Percentiles rank a stretch among this genome's conserved stretches.
phyloP scores from a whole-genome alignment of 139 green algal genomes.

The Pleodorina starrii region DNA sequence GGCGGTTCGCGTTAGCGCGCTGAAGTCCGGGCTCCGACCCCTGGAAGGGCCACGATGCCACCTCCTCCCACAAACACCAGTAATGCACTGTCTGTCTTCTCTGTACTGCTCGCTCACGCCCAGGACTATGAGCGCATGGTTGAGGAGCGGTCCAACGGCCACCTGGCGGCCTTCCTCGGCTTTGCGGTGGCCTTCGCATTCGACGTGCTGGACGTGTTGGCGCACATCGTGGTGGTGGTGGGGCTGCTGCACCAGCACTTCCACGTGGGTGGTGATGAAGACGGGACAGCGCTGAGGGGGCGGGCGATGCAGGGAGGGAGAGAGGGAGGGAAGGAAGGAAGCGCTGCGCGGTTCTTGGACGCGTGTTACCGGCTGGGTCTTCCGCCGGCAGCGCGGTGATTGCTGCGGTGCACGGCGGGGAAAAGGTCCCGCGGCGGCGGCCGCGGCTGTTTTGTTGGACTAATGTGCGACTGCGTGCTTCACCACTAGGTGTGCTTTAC shows the following conservation, averaged over 20 bases:
- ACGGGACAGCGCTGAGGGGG: too few relatives aligned
- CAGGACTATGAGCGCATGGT: conserved; percentile 63
- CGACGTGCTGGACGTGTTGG: conserved; percentile 65
- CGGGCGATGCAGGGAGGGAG: background rate
- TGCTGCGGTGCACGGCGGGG: background rate
- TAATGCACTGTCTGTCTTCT: too few relatives aligned
- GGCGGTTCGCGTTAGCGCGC: too few relatives aligned
- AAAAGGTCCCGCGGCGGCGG: background rate
- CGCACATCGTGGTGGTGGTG: conserved; percentile 63
- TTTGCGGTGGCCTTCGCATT: conserved; percentile 65
- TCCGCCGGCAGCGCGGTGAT: too few relatives aligned
- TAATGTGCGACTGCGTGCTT: too few relatives aligned
- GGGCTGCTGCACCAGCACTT: conserved; percentile 70
- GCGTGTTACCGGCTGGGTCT: background rate
- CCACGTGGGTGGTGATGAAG: too few relatives aligned
- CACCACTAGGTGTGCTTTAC: too few relatives aligned
- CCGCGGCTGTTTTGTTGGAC: too few relatives aligned
- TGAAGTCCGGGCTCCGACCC: too few relatives aligned
- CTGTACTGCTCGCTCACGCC: background rate
- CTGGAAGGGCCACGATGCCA: too few relatives aligned
- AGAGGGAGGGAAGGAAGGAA: background rate
- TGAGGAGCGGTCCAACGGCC: conserved; percentile 54
- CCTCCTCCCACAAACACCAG: too few relatives aligned
- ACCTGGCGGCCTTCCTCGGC: conserved; percentile 37
- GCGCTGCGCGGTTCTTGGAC: background rate